Evolutionary conservation across 2,329 filamentous ascomycete genomes (phyloP), one percentile per base, ranked within the genome.

Genomic region (Celoporthe dispersa): DNA sequence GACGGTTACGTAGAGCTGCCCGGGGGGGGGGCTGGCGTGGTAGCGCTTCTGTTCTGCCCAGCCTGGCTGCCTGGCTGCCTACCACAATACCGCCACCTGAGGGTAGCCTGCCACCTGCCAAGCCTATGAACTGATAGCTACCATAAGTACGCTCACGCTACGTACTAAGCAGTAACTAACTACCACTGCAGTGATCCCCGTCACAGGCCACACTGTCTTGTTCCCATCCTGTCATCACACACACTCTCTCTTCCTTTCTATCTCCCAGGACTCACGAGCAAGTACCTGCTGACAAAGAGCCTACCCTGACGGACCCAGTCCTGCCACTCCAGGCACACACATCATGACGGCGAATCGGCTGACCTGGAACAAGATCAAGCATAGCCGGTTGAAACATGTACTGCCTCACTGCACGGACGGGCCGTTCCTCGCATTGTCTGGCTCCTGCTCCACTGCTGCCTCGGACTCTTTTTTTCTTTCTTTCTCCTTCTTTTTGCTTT

Each of bases 1-100:
- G 33, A 57, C 53, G 53, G 53, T 57, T 57, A 57, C 60, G 60
- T 41, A 63, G n/a, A 41, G 60, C 60, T 16, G 37, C 60, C 60
- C 28, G 39, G 22, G 22, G 22, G 59, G 37, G 22, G 22, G 9
- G 12, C 22, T 22, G 22, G 22, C 11, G 28, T 22, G 35, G 37
- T 39, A 37, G 2, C 12, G 33, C 19, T 39, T 33, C n/a, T n/a
- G n/a, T n/a, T 33, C 22, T 12, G 37, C 12, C 28, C 33, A 19
- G 33, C 16, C 39, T 28, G 39, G 12, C 11, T 63, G 39, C 2
- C 61, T 44, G 25, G 3, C 35, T 48, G 41, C 35, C 60, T 55
- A 31, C 53, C 14, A 8, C 3, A 48, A 48, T 48, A 48, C 44
- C 44, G 44, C 44, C 44, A 48, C 44, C 44, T n/a, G n/a, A n/a